Evolutionary conservation across 495 filamentous ascomycete genomes (phyloP).

Genomic region (Penicillium herquei): DNA sequence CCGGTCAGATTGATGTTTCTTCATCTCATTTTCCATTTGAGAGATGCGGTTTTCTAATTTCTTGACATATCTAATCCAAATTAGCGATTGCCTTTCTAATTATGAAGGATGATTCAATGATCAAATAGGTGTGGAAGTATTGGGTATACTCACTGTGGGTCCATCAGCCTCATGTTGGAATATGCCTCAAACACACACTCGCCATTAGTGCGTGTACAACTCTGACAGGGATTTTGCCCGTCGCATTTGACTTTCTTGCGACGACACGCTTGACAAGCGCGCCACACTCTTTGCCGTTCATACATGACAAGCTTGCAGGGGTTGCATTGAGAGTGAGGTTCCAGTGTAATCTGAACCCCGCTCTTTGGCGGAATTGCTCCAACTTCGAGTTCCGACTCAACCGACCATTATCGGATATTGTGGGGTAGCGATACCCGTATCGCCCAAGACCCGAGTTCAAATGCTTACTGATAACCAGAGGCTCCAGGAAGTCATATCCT

Average conservation of each 20-base stretch:
- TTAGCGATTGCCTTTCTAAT: neutral
- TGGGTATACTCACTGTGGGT: conserved; percentile 11
- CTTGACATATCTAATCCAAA: conserved; percentile 5
- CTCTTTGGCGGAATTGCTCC: too few relatives aligned
- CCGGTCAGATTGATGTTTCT: neutral
- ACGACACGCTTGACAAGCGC: conserved; percentile 28
- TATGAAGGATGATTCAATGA: neutral
- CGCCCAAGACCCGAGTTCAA: too few relatives aligned
- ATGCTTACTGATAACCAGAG: too few relatives aligned
- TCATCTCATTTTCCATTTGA: conserved; percentile 8
- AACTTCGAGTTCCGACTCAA: too few relatives aligned
- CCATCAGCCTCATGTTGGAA: conserved; percentile 12
- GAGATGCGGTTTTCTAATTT: conserved; percentile 9
- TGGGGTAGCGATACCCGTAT: too few relatives aligned
- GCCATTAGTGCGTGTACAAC: conserved; percentile 12
- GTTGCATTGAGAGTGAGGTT: neutral
- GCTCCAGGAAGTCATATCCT: too few relatives aligned
- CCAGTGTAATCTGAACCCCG: neutral
- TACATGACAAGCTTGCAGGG: conserved; percentile 5
- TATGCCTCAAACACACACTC: conserved; percentile 14
- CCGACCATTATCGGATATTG: too few relatives aligned
- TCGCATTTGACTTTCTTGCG: conserved; percentile 21
- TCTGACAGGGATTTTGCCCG: conserved; percentile 20
- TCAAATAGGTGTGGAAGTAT: too few relatives aligned
- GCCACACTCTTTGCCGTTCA: conserved; percentile 29